These are phyloP conservation scores for Dinochytrium kinnereticum DNA, from an alignment of 371 early-diverging fungal genomes.

Conservation along the genomic window DNA sequence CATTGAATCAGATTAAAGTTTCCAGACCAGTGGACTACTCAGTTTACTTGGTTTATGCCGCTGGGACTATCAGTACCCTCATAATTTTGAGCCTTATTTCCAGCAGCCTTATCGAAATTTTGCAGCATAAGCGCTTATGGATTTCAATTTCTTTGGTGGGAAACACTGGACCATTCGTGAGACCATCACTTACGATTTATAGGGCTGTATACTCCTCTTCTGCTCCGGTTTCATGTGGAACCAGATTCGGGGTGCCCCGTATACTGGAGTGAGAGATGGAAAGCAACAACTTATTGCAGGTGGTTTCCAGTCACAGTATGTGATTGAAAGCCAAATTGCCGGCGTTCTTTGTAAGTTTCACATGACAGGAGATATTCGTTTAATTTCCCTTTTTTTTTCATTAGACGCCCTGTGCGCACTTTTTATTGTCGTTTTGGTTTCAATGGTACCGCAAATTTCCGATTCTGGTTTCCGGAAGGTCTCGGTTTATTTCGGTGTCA, in stretches of 20 bases:
- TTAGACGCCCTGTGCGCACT: constrained; percentile 65
- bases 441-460: constrained; percentile 49
- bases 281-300: constrained; percentile 67
- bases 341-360: constrained; percentile 73
- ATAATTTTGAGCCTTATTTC: constrained; percentile 52
- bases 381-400: background rate
- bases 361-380: background rate
- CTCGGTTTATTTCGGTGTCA: constrained; percentile 59
- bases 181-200: background rate
- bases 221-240: constrained; percentile 92
- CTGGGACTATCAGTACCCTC: constrained; percentile 49
- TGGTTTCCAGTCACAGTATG: constrained; percentile 79
- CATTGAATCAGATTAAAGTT: constrained; percentile 43
- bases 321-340: constrained; percentile 78
- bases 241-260: constrained; percentile 80
- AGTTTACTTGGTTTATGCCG: constrained; percentile 38
- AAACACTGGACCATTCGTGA: background rate
- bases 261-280: constrained; percentile 64
- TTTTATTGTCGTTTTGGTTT: constrained; percentile 55
- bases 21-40: constrained; percentile 45
- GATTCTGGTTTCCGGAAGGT: constrained; percentile 54
- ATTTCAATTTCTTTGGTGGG: constrained; percentile 56
- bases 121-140: constrained; percentile 68
- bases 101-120: constrained; percentile 56
- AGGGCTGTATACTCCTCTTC: constrained; percentile 74